Base-by-base conservation (phyloP, 148 eudicot species). In the Persicaria tinctoria region DNA sequence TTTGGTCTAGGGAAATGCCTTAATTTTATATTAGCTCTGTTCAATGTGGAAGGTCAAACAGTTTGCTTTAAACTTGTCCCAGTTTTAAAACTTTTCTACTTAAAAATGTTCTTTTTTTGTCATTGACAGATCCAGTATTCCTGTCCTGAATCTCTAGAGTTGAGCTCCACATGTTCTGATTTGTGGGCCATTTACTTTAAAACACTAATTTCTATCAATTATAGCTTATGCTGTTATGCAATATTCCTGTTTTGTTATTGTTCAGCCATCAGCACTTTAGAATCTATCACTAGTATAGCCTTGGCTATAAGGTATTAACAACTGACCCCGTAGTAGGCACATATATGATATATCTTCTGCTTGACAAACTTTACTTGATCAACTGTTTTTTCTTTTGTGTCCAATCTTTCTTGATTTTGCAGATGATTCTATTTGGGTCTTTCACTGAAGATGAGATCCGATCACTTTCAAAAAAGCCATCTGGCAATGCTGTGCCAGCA, bases 401-500 rank as follows among this genome's bases (percentile, higher is more conserved):
- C 48, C 17, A 41, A 53, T 51, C 53, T 50, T 68, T 55, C 44
- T 71, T n/a, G 14, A 38, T 23, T 75, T 16, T 72, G 78, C 86
- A 92, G 97, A 68, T 88, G 44, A 76, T 94, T 49, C 38, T 90
- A 17, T 90, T 90, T 83, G 96, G 96, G 72, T 90, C 96, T 5
- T 90, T 90, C 82, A 85, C 96, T 53, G 92, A 86, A 75, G 96
- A 86, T 32, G 96, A 90, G 80, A 72, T 81, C 53, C 85, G 66
- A 70, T 82, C 89, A 0, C 79, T 76, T 68, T 74, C 78, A 46
- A 80, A 64, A 14, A 83, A 83, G 76, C 75, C 84, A 17, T 66
- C 82, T 57, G 75, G 69, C 51, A 72, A 55, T 64, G 6, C 75
- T 47, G 72, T 80, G 2, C 82, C 46, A 12, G 77, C 68, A 70